Evolutionary conservation across 2,329 filamentous ascomycete species (phyloP).

Genomic region (Fusarium piperis): DNA sequence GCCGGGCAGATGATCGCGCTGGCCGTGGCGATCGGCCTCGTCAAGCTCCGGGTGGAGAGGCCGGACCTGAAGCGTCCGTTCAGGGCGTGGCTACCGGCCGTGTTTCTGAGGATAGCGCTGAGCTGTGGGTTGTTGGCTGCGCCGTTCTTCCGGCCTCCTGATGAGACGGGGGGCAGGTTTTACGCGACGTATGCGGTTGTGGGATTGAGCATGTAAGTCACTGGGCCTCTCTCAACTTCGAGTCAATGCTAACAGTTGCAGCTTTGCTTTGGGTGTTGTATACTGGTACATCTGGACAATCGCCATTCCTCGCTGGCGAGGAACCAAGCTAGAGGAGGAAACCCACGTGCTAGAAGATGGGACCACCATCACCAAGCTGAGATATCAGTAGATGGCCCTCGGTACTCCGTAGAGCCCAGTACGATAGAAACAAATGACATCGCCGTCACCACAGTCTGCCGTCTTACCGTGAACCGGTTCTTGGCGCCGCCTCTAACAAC

Average conservation of each 20-base stretch:
- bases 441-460: background rate
- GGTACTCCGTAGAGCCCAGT: background rate
- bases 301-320: conserved; percentile 65
- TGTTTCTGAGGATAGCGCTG: conserved; percentile 63
- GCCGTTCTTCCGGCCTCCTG: conserved; percentile 69
- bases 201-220: conserved; percentile 61
- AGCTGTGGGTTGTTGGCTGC: conserved; percentile 66
- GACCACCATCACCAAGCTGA: conserved; percentile 70
- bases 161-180: conserved; percentile 57
- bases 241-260: conserved; percentile 41
- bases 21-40: conserved; percentile 65
- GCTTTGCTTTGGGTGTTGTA: conserved; percentile 64
- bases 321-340: conserved; percentile 71
- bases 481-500: background rate
- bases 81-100: conserved; percentile 70
- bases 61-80: conserved; percentile 72
- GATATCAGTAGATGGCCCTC: conserved; percentile 28
- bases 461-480: background rate
- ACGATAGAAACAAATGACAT: background rate
- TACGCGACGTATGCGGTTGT: conserved; percentile 66
- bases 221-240: background rate
- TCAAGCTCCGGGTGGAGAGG: conserved; percentile 68
- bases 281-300: conserved; percentile 78
- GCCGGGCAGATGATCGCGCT: conserved; percentile 69
- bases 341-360: conserved; percentile 70